These are phyloP conservation scores for Begonia peltatifolia DNA, from an alignment of 306 rosid genomes.

Conservation along the genomic window DNA sequence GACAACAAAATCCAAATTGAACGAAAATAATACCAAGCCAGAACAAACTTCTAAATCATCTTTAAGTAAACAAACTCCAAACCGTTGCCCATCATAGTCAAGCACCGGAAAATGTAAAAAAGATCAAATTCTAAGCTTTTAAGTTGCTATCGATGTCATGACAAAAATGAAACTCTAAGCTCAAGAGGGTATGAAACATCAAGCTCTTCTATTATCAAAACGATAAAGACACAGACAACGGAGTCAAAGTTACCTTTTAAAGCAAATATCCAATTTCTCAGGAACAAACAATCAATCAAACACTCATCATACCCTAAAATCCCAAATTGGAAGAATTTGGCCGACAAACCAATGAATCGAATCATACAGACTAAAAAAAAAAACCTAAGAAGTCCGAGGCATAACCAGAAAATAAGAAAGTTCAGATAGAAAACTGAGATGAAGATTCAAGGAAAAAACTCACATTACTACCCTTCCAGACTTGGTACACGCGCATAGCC, in stretches of 20 bases:
- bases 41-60: neutral
- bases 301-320: neutral
- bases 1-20: neutral
- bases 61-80: neutral
- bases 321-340: neutral
- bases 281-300: neutral
- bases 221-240: neutral
- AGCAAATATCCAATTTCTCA: neutral
- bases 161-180: neutral
- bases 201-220: neutral
- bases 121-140: neutral
- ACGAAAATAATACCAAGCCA: neutral
- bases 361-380: too few species aligned
- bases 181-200: neutral
- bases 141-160: neutral
- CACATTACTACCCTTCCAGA: conserved; percentile 93
- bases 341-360: too few species aligned
- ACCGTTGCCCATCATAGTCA: neutral
- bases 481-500: conserved; percentile 91
- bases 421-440: neutral
- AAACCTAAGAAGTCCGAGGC: conserved; percentile 17
- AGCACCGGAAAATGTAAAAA: neutral
- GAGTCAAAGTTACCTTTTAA: neutral
- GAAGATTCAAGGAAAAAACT: conserved; percentile 11
- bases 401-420: neutral